Conservation (phyloP, 2,329 filamentous ascomycete species). For the Colletotrichum simmondsii region DNA sequence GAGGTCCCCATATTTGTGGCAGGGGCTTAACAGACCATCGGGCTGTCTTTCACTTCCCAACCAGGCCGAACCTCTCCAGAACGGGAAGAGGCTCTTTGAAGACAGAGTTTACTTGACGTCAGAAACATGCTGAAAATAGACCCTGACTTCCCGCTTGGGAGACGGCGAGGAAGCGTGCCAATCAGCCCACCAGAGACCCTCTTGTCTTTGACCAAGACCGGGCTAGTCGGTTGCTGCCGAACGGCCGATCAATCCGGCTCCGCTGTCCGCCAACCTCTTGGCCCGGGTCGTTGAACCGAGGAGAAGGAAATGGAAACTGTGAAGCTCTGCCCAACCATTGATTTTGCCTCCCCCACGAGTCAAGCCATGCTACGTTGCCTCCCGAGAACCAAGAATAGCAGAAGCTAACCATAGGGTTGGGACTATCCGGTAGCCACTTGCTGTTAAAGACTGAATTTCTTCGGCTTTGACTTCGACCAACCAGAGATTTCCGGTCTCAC, state of each 20-base stretch:
- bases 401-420: neutral
- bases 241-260: constrained; percentile 13
- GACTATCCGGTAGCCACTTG: neutral
- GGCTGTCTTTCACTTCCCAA: neutral
- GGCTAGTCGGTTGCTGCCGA: constrained; percentile 1
- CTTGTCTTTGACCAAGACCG: neutral
- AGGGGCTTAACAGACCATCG: neutral
- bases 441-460: neutral
- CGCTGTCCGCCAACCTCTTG: constrained; percentile 16
- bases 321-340: neutral
- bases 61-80: neutral
- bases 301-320: neutral
- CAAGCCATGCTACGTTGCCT: neutral
- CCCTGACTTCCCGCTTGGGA: neutral
- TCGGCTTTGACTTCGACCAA: neutral
- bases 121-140: constrained; percentile 18
- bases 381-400: neutral
- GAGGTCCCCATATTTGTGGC: constrained; percentile 18
- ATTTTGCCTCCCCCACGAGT: neutral
- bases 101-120: constrained; percentile 12
- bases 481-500: neutral
- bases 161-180: constrained; percentile 4
- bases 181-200: neutral
- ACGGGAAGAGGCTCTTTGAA: neutral
- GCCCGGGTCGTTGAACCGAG: neutral